phyloP scores from a whole-genome alignment of 495 filamentous ascomycete genomes.

The Tuber brumale region DNA sequence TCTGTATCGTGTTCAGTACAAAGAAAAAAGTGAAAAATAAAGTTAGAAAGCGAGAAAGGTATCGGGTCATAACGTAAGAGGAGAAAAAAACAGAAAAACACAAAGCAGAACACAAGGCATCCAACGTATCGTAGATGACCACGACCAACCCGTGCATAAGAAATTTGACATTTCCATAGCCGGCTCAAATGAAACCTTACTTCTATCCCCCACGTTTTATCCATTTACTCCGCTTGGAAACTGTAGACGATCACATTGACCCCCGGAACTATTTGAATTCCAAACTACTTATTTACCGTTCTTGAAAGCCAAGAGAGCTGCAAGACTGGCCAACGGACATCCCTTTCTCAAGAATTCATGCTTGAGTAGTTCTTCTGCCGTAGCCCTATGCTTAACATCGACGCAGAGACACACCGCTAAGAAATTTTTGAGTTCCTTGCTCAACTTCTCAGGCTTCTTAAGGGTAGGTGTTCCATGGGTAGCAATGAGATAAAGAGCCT shows the following conservation, averaged over 20 bases:
- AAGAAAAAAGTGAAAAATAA: constrained; percentile 7
- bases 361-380: constrained; percentile 73
- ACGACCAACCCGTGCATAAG: constrained; percentile 23
- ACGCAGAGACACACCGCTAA: constrained; percentile 92
- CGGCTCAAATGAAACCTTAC: constrained; percentile 24
- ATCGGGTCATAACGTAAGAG: constrained; percentile 8
- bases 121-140: constrained; percentile 15
- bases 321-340: constrained; percentile 71
- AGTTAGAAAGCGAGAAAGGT: constrained; percentile 6
- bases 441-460: constrained; percentile 95
- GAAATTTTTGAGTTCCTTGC: constrained; percentile 94
- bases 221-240: constrained; percentile 4
- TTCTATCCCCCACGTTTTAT: constrained; percentile 9
- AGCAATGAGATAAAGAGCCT: constrained; percentile 92
- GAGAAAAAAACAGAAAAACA: constrained; percentile 12
- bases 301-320: constrained; percentile 77
- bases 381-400: constrained; percentile 89
- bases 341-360: constrained; percentile 73
- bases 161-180: constrained; percentile 11
- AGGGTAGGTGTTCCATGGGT: constrained; percentile 94
- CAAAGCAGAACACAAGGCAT: constrained; percentile 16
- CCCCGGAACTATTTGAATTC: constrained; percentile 35
- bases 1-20: background rate
- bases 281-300: constrained; percentile 39
- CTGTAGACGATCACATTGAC: constrained; percentile 18